Evolutionary conservation across 352 stramenopile species (phyloP).

Genomic region (Globisporangium heterothallicum): DNA sequence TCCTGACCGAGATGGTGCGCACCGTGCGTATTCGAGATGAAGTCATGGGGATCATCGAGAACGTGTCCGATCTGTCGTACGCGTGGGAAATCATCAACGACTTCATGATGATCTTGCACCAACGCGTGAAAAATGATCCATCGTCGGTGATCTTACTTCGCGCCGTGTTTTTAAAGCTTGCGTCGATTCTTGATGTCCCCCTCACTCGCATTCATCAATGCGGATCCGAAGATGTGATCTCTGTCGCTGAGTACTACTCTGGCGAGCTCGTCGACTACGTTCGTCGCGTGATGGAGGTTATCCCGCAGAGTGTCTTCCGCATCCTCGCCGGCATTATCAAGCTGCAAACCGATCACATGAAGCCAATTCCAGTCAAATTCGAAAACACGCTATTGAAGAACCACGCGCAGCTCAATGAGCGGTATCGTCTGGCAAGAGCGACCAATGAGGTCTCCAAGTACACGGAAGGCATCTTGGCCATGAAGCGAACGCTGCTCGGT

Average conservation of each 20-base stretch:
- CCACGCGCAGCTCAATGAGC: conserved; percentile 88
- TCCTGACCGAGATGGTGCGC: conserved; percentile 94
- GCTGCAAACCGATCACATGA: conserved; percentile 90
- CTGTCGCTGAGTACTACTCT: conserved; percentile 93
- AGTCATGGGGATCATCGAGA: conserved; percentile 90
- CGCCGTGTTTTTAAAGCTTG: conserved; percentile 93
- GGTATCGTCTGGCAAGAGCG: conserved; percentile 89
- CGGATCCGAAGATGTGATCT: conserved; percentile 89
- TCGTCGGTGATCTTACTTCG: conserved; percentile 90
- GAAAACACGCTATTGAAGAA: conserved; percentile 91
- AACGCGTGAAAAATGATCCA: conserved; percentile 90
- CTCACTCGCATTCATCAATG: conserved; percentile 91
- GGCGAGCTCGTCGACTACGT: conserved; percentile 93
- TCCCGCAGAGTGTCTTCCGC: conserved; percentile 93
- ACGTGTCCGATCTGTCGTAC: conserved; percentile 93
- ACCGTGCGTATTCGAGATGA: conserved; percentile 90
- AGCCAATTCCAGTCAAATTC: conserved; percentile 89
- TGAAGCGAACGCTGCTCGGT: conserved; percentile 92
- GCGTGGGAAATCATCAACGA: conserved; percentile 93
- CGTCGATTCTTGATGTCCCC: conserved; percentile 92
- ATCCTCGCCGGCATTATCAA: conserved; percentile 92
- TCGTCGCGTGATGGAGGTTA: conserved; percentile 92
- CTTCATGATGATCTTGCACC: conserved; percentile 93
- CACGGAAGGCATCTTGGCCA: conserved; percentile 92
- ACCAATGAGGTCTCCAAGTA: conserved; percentile 96